phyloP scores from a whole-genome alignment of 2,329 filamentous ascomycete genomes.

The Fusarium sp. region DNA sequence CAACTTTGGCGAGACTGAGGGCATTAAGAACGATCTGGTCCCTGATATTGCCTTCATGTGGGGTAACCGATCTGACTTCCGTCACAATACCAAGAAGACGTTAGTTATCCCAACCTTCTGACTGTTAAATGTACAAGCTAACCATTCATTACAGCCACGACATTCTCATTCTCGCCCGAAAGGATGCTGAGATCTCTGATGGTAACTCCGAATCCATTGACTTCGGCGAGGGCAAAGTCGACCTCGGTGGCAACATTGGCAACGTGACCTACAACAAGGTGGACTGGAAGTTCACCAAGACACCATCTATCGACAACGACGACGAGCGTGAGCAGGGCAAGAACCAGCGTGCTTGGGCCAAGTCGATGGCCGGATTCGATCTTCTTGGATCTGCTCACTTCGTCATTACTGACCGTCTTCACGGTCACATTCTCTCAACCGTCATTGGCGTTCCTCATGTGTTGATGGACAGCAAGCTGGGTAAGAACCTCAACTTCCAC shows the following conservation, averaged over 20 bases:
- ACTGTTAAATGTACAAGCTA: slow-evolving; percentile 13
- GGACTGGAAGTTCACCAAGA: slow-evolving; percentile 50
- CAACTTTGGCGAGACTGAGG: slow-evolving; percentile 37
- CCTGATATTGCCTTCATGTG: slow-evolving; percentile 51
- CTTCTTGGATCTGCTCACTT: slow-evolving; percentile 47
- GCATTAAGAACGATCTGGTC: slow-evolving; percentile 47
- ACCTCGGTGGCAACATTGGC: slow-evolving; percentile 42
- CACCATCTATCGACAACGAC: slow-evolving; percentile 43
- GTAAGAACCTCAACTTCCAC: slow-evolving; percentile 52
- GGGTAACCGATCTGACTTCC: slow-evolving; percentile 48
- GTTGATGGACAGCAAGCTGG: slow-evolving; percentile 50
- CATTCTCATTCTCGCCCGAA: slow-evolving; percentile 48
- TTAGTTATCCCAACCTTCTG: slow-evolving; percentile 26
- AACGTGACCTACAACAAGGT: slow-evolving; percentile 50
- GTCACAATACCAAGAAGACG: slow-evolving; percentile 49
- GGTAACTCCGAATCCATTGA: slow-evolving; percentile 42
- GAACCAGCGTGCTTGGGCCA: slow-evolving; percentile 50
- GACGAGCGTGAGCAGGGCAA: slow-evolving; percentile 41
- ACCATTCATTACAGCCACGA: slow-evolving; percentile 39
- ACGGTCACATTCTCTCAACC: slow-evolving; percentile 49
- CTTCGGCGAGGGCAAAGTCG: slow-evolving; percentile 46
- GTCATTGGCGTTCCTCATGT: slow-evolving; percentile 50
- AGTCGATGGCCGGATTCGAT: slow-evolving; percentile 48
- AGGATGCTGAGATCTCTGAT: slow-evolving; percentile 46
- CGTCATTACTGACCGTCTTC: slow-evolving; percentile 49